Percentiles rank a stretch among this genome's conserved stretches.
These are phyloP conservation scores for Helminthosporium solani DNA, from an alignment of 2,329 filamentous ascomycete genomes.

Conservation along the genomic window DNA sequence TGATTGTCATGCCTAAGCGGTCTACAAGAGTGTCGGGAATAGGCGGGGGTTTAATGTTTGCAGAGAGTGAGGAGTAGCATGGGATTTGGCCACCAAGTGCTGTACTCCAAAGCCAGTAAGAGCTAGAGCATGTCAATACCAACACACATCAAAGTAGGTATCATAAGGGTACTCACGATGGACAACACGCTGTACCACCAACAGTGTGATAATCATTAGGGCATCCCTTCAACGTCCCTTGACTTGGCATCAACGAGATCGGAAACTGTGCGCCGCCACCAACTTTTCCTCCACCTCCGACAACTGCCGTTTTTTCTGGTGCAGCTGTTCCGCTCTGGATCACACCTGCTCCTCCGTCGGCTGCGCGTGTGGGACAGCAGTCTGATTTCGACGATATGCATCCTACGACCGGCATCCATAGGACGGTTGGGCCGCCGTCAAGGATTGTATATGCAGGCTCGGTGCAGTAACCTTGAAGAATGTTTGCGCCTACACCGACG, in stretches of 20 bases:
- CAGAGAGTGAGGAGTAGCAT: slow-evolving; percentile 22
- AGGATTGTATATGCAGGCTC: slow-evolving; percentile 21
- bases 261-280: slow-evolving; percentile 9
- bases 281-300: neutral
- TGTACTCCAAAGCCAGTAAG: slow-evolving; percentile 21
- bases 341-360: slow-evolving; percentile 5
- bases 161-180: slow-evolving; percentile 14
- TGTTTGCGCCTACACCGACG: slow-evolving; percentile 3
- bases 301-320: neutral
- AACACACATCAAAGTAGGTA: no score
- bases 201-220: slow-evolving; percentile 22
- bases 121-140: slow-evolving; percentile 5
- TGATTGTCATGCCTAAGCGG: neutral
- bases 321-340: no score
- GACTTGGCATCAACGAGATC: slow-evolving; percentile 9
- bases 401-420: slow-evolving; percentile 20
- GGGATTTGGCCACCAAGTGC: slow-evolving; percentile 29
- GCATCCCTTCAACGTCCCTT: slow-evolving; percentile 13
- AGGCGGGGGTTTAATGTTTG: slow-evolving; percentile 8
- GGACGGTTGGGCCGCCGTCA: slow-evolving; percentile 16
- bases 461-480: slow-evolving; percentile 18
- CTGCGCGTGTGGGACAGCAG: slow-evolving; percentile 16
- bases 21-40: slow-evolving; percentile 16
- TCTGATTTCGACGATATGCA: slow-evolving; percentile 19
- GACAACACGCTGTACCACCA: slow-evolving; percentile 19